Percentiles rank a stretch among this genome's conserved stretches.
Evolutionary conservation across 495 filamentous ascomycete genomes (phyloP).

Genomic region (Penicillium lividum): DNA sequence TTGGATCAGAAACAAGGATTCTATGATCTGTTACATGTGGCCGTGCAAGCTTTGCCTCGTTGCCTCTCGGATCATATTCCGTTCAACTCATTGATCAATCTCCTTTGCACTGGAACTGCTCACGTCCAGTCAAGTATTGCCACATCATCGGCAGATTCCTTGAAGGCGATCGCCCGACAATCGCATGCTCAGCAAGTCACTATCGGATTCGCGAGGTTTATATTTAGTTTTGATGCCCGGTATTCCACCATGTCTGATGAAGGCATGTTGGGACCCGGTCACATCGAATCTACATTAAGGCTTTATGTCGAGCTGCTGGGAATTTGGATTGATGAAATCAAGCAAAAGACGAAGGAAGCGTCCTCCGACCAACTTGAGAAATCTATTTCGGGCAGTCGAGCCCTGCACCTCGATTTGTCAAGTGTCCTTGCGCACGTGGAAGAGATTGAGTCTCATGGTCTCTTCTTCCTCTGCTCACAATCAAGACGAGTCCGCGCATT

Average conservation of each 20-base stretch:
- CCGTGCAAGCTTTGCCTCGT: constrained; percentile 90
- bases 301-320: constrained; percentile 91
- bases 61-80: constrained; percentile 89
- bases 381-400: constrained; percentile 54
- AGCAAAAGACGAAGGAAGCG: constrained; percentile 76
- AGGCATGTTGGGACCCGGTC: constrained; percentile 90
- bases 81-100: constrained; percentile 91
- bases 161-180: constrained; percentile 93
- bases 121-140: constrained; percentile 94
- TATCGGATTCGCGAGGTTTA: constrained; percentile 93
- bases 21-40: constrained; percentile 93
- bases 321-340: constrained; percentile 97
- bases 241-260: constrained; percentile 98
- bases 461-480: constrained; percentile 98
- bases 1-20: constrained; percentile 90
- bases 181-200: constrained; percentile 94
- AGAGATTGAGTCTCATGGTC: constrained; percentile 91
- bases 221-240: constrained; percentile 95
- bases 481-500: constrained; percentile 84
- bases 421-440: constrained; percentile 89
- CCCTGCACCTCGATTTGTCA: constrained; percentile 80
- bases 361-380: constrained; percentile 61
- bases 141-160: constrained; percentile 82
- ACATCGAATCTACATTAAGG: constrained; percentile 90
- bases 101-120: constrained; percentile 94